phyloP scores from a whole-genome alignment of 2,329 filamentous ascomycete genomes.

The Alternaria rosae region DNA sequence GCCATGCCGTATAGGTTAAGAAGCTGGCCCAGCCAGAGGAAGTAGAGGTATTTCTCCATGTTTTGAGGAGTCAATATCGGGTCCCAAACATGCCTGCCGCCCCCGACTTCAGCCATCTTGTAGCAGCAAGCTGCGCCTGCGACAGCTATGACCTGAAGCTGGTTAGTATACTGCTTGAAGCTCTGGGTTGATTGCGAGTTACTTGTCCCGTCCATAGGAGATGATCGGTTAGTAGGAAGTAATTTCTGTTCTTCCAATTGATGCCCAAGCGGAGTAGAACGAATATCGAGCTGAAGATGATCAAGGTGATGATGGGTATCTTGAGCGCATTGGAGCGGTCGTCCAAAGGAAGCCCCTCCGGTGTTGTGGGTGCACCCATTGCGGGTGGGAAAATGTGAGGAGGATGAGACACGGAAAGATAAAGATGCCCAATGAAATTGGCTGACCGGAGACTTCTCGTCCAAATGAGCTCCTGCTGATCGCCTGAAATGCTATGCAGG shows the following conservation, averaged over 20 bases:
- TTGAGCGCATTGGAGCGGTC: constrained; percentile 32
- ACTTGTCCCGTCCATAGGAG: constrained; percentile 35
- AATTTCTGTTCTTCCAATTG: constrained; percentile 32
- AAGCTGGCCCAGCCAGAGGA: constrained; percentile 33
- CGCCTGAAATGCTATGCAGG: background rate
- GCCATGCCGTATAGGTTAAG: constrained; percentile 40
- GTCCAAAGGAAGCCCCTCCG: constrained; percentile 26
- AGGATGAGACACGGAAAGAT: background rate
- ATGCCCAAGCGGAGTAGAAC: constrained; percentile 27
- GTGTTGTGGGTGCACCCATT: constrained; percentile 23
- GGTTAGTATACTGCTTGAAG: constrained; percentile 1
- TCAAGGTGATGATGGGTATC: constrained; percentile 30
- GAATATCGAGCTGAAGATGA: constrained; percentile 33
- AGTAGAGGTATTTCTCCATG: constrained; percentile 25
- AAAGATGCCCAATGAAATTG: background rate
- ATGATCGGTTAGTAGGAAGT: constrained; percentile 33
- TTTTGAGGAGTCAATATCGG: constrained; percentile 28
- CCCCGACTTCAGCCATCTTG: constrained; percentile 28
- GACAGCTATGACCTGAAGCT: constrained; percentile 26
- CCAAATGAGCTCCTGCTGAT: background rate
- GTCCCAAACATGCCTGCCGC: constrained; percentile 35
- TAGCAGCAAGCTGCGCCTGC: constrained; percentile 29
- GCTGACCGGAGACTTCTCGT: background rate
- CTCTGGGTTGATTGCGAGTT: background rate
- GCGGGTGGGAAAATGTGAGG: constrained; percentile 2